Evolutionary conservation across 78 protist species (phyloP).

Genomic region (Dictyostelium brefeldianum): DNA sequence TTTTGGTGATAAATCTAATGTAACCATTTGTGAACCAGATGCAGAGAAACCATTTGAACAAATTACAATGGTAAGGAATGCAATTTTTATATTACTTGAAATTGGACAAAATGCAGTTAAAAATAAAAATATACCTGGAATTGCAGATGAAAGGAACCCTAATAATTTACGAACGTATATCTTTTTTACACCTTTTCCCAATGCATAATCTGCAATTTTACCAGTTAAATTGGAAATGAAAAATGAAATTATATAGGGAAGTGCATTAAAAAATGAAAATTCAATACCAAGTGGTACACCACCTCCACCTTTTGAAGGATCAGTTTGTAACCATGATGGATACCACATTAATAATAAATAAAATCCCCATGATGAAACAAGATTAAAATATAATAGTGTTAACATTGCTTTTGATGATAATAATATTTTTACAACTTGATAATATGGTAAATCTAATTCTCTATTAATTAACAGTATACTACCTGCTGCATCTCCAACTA

Average conservation of each 20-base stretch:
- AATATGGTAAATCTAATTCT: slow-evolving; percentile 13
- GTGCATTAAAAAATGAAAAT: slow-evolving; percentile 39
- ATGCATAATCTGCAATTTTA: neutral
- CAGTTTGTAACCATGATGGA: slow-evolving; percentile 43
- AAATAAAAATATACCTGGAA: slow-evolving; percentile 53
- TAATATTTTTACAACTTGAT: slow-evolving; percentile 15
- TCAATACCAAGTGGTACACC: neutral
- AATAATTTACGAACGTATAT: slow-evolving; percentile 30
- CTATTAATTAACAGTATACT: neutral
- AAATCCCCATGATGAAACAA: slow-evolving; percentile 44
- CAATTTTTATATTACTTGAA: neutral
- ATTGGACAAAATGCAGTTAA: slow-evolving; percentile 16
- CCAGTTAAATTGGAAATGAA: slow-evolving; percentile 1
- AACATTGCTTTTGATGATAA: slow-evolving; percentile 21
- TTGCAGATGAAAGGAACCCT: slow-evolving; percentile 1
- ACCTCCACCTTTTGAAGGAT: no score
- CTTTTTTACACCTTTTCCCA: slow-evolving; percentile 13
- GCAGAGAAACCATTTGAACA: slow-evolving; percentile 28
- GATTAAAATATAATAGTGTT: slow-evolving; percentile 20
- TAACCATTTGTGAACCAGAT: slow-evolving; percentile 12
- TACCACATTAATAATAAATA: slow-evolving; percentile 69
- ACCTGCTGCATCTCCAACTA: neutral
- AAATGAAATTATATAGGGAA: slow-evolving; percentile 43
- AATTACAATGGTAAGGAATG: slow-evolving; percentile 10
- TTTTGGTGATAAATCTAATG: slow-evolving; percentile 40